Percentiles rank a stretch among this genome's conserved stretches.
phyloP scores from a whole-genome alignment of 1,284 basidiomycete genomes.

The Meira miltonrushii region DNA sequence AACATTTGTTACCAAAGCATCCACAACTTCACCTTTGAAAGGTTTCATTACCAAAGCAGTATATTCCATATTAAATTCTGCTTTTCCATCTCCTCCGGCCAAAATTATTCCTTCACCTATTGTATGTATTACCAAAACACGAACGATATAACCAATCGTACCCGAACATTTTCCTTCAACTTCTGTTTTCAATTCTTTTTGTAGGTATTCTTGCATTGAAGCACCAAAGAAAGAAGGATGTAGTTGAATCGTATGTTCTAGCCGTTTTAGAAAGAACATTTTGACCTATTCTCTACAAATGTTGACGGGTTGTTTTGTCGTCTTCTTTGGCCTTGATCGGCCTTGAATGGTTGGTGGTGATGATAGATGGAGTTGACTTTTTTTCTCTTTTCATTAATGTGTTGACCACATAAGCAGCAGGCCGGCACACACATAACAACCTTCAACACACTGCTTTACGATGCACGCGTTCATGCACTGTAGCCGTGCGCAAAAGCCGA shows the following conservation, averaged over 20 bases:
- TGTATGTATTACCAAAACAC: constrained; percentile 66
- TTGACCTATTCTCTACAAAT: not conserved
- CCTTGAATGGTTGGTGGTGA: no score
- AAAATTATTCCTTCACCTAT: constrained; percentile 64
- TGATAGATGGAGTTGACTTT: no score
- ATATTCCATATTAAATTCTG: constrained; percentile 64
- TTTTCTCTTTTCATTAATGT: no score
- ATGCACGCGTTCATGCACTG: no score
- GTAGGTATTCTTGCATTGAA: constrained; percentile 84
- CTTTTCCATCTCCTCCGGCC: constrained; percentile 77
- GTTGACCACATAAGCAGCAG: not conserved
- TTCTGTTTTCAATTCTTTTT: constrained; percentile 87
- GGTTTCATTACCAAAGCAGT: constrained; percentile 50
- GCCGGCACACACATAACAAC: no score
- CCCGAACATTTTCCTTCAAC: constrained; percentile 97
- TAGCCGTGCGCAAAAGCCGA: no score
- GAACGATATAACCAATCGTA: constrained; percentile 86
- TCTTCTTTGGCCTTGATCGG: no score
- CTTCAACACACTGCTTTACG: no score
- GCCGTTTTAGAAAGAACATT: constrained; percentile 62
- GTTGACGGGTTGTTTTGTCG: no score
- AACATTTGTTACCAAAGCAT: constrained; percentile 90
- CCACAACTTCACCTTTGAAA: constrained; percentile 97
- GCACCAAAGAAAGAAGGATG: constrained; percentile 98
- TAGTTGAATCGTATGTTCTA: constrained; percentile 88